These are phyloP conservation scores for Trametes punicea DNA, from an alignment of 768 basidiomycete genomes.

Conservation along the genomic window DNA sequence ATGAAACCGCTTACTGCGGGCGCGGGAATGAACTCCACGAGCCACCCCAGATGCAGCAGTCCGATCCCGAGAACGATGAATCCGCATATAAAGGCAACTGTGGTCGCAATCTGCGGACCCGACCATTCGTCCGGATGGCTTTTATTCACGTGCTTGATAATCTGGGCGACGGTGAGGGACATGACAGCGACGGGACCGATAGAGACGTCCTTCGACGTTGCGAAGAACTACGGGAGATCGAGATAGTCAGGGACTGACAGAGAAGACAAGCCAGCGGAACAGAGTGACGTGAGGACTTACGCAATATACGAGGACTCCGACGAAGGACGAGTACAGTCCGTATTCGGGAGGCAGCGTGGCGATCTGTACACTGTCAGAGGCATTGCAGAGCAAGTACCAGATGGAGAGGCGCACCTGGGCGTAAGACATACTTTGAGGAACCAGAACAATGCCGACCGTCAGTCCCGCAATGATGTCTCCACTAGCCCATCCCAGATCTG, in stretches of 20 bases:
- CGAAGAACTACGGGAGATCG: slow-evolving; percentile 64
- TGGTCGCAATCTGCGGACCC: slow-evolving; percentile 74
- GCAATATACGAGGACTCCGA: slow-evolving; percentile 80
- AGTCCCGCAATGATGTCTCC: slow-evolving; percentile 88
- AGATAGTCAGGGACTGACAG: background rate
- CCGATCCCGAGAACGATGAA: slow-evolving; percentile 91
- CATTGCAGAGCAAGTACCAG: background rate
- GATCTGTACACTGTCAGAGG: slow-evolving; percentile 43
- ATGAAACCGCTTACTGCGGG: slow-evolving; percentile 87
- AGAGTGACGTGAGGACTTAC: slow-evolving; percentile 38
- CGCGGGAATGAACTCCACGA: slow-evolving; percentile 88
- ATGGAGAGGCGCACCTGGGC: slow-evolving; percentile 48
- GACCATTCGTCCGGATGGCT: slow-evolving; percentile 54
- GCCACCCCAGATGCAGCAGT: slow-evolving; percentile 85
- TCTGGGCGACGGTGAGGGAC: slow-evolving; percentile 81
- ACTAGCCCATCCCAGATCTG: slow-evolving; percentile 64
- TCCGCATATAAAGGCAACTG: slow-evolving; percentile 82
- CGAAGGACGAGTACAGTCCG: slow-evolving; percentile 90
- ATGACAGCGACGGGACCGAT: slow-evolving; percentile 98
- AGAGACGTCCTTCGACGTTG: slow-evolving; percentile 95
- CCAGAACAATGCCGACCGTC: slow-evolving; percentile 91
- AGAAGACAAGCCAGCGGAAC: background rate
- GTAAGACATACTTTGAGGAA: slow-evolving; percentile 91
- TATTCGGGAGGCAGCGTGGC: slow-evolving; percentile 83
- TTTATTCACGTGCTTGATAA: slow-evolving; percentile 63